phyloP scores from a whole-genome alignment of 306 rosid species.

The Sindora glabra region DNA sequence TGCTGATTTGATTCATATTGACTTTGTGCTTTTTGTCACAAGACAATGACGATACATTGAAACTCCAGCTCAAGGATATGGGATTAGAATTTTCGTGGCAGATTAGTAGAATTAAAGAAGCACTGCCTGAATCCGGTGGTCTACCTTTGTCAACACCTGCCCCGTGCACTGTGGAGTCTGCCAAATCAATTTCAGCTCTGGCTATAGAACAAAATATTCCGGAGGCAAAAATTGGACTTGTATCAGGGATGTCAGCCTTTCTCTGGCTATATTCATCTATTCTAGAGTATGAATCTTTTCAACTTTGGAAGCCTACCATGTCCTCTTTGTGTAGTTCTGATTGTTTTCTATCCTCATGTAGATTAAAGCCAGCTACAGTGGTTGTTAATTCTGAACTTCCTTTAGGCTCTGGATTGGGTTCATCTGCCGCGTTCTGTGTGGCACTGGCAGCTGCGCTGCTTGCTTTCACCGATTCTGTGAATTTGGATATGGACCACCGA shows the following conservation, averaged over 20 bases:
- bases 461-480: conserved; percentile 51
- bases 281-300: conserved; percentile 41
- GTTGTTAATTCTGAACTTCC: conserved; percentile 81
- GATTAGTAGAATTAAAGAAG: conserved; percentile 42
- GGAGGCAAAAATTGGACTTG: conserved; percentile 56
- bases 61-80: conserved; percentile 55
- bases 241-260: conserved; percentile 75
- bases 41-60: conserved; percentile 57
- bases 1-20: conserved; percentile 1
- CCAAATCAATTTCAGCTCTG: conserved; percentile 51
- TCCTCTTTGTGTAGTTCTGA: neutral
- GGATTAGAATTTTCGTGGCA: conserved; percentile 85
- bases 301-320: neutral
- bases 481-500: conserved; percentile 42
- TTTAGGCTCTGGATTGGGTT: conserved; percentile 86
- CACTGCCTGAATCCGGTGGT: conserved; percentile 32
- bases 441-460: conserved; percentile 73
- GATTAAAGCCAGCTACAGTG: conserved; percentile 85
- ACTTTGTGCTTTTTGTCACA: neutral
- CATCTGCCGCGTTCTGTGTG: conserved; percentile 80
- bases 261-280: conserved; percentile 83
- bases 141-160: conserved; percentile 36
- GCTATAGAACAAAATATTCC: conserved; percentile 63
- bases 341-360: conserved; percentile 10
- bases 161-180: conserved; percentile 51